Base-by-base conservation (phyloP, 2,329 filamentous ascomycete species). In the Endoconidiophora laricicola region DNA sequence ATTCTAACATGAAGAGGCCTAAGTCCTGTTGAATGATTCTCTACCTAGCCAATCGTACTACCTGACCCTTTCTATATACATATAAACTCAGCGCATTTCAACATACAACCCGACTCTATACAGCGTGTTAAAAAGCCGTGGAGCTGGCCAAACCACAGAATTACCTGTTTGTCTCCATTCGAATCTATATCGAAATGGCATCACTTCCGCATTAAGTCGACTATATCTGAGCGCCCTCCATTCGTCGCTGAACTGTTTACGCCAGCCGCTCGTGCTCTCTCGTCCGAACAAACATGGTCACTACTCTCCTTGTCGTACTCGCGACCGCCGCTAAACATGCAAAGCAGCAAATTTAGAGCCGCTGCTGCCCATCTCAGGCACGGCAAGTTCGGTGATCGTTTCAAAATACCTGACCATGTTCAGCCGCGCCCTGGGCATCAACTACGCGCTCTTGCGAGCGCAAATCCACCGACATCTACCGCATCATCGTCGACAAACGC, bases 371-470 rank as follows among this genome's bases (percentile, higher is more conserved):
- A 39, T 49, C n/a, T 44, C 14, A 10, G 24, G 44, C n/a, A 49
- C 16, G 23, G 18, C 20, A 33, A 23, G 24, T 26, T 20, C 47
- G 16, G 5, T 22, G 7, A 43, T 12, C 14, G 14, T 44, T 18
- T 33, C 24, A n/a, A 20, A 43, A 3, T 37, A 37, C 29, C 33
- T 48, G 16, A 49, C 26, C 26, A 49, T 50, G 26, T 46, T 52
- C 40, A 41, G 48, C 41, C 38, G 33, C 16, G 48, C 48, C 16
- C 48, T 50, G 29, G 48, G 48, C n/a, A 50, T 50, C 29, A 50
- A 50, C 48, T 20, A 36, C 6, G 29, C 18, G 10, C 48, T 50
- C 6, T 5, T 33, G 1, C 14, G 41, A 7, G 36, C 18, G 41
- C 14, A 44, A 40, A 44, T 44, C 48, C 3, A 44, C 41, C 26